phyloP scores from a whole-genome alignment of 768 basidiomycete genomes.

The Pisolithus tinctorius region DNA sequence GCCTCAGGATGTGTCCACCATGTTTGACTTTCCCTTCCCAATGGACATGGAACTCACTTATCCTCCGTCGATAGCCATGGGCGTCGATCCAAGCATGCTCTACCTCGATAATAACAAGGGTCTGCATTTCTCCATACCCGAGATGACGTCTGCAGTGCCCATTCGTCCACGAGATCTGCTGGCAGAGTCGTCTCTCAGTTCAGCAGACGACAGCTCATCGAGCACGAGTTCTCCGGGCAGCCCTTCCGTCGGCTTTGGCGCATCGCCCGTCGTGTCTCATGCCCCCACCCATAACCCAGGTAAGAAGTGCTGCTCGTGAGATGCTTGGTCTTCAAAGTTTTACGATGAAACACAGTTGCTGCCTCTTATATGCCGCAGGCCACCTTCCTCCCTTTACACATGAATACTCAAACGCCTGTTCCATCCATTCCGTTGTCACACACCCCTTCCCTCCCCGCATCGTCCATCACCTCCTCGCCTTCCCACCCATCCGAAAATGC shows the following conservation, averaged over 20 bases:
- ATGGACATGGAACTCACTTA: constrained; percentile 60
- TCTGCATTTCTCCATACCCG: not conserved
- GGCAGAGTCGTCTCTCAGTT: constrained; percentile 25
- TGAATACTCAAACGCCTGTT: constrained; percentile 9
- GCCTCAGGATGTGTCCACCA: constrained; percentile 34
- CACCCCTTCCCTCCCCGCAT: constrained; percentile 24
- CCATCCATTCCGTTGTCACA: constrained; percentile 8
- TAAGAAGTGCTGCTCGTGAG: not conserved
- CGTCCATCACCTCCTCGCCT: constrained; percentile 38
- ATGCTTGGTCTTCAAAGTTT: not conserved
- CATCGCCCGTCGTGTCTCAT: constrained; percentile 24
- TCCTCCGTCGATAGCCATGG: constrained; percentile 36
- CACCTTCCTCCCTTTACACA: constrained; percentile 35
- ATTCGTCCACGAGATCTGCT: constrained; percentile 26
- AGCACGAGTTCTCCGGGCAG: constrained; percentile 20
- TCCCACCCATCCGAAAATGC: constrained; percentile 17
- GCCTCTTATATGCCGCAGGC: constrained; percentile 13
- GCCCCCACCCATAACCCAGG: constrained; percentile 17
- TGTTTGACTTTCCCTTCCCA: constrained; percentile 33
- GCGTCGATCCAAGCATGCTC: constrained; percentile 63
- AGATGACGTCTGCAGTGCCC: constrained; percentile 12
- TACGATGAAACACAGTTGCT: constrained; percentile 19
- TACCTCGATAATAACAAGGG: constrained; percentile 30
- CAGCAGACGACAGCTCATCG: constrained; percentile 22
- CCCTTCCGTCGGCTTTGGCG: constrained; percentile 21